Evolutionary conservation across 2,329 filamentous ascomycete species (phyloP), one percentile per base, ranked within the genome.

Genomic region (Penicillium aurantiogriseum): DNA sequence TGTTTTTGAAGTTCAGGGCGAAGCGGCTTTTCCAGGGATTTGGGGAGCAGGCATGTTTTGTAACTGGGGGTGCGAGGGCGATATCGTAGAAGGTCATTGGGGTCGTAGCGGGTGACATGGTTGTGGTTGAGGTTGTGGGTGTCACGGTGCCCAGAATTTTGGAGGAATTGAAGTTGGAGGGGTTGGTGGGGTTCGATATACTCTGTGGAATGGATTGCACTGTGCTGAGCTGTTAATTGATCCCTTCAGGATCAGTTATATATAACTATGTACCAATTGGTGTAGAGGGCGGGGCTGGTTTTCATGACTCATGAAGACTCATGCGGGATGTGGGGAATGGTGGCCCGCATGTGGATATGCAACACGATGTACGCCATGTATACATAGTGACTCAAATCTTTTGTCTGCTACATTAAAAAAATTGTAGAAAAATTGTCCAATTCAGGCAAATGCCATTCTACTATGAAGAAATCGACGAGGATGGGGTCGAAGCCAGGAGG

Each of bases 11-110:
- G 62, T 81, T 81, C 5, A 84, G 73, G 0, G 81, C 79, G 4
- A 77, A 63, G 19, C 81, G 78, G n/a, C 74, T 67, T 67, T 83
- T 83, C 73, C 76, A 82, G 17, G 80, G 79, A 59, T 83, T 83
- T 4, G 80, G 77, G n/a, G 78, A 75, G 63, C 73, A 65, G 63
- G 57, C 57, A 27, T 23, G 71, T 21, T 72, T 65, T 27, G 71
- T 58, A 6, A 65, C 48, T 8, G 74, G 75, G 8, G 68, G 65
- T 1, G 58, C 55, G 5, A 76, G 76, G 42, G 76, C 74, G 59
- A 82, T 80, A 71, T 82, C 80, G 66, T 82, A 82, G 67, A 81
- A 76, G 62, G 27, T 46, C 29, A 46, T 46, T 33, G 19, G 19
- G 29, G n/a, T 3, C 13, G 19, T 46, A 10, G 44, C 17, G 11